A percentile compares a stretch with the other conserved stretches of the same genome.
Evolutionary conservation across 495 filamentous ascomycete genomes (phyloP).

Genomic region (Massariosphaeria phaeospora): DNA sequence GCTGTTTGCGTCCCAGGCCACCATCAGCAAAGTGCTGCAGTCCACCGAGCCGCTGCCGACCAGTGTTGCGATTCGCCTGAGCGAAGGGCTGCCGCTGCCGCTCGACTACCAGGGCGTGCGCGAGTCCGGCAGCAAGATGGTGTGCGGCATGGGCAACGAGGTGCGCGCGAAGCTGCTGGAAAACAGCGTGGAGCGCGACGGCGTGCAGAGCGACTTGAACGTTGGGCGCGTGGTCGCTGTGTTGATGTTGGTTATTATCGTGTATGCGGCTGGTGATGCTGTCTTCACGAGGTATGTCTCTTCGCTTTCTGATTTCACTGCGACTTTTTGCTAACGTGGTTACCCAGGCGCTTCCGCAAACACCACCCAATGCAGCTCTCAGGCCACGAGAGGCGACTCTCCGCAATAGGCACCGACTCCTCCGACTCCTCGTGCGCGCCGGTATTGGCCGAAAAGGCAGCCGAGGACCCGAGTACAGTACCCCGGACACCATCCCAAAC

Average conservation of each 20-base stretch:
- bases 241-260: slow-evolving; percentile 1
- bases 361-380: no score
- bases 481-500: no score
- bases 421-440: no score
- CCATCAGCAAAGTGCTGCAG: slow-evolving; percentile 1
- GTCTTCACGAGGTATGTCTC: neutral
- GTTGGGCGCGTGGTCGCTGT: neutral
- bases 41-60: neutral
- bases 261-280: neutral
- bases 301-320: neutral
- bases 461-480: no score
- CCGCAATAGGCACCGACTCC: no score
- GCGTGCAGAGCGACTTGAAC: neutral
- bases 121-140: neutral
- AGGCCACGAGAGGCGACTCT: no score
- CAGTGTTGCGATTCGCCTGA: neutral
- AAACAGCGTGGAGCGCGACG: neutral
- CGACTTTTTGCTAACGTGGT: neutral
- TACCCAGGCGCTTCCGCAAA: no score
- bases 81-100: neutral
- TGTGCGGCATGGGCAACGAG: slow-evolving; percentile 4
- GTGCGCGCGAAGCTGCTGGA: neutral
- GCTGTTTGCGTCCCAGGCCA: neutral
- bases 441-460: no score
- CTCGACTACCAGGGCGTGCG: neutral